phyloP scores from a whole-genome alignment of 345 rosid species.

The Populus nigra region DNA sequence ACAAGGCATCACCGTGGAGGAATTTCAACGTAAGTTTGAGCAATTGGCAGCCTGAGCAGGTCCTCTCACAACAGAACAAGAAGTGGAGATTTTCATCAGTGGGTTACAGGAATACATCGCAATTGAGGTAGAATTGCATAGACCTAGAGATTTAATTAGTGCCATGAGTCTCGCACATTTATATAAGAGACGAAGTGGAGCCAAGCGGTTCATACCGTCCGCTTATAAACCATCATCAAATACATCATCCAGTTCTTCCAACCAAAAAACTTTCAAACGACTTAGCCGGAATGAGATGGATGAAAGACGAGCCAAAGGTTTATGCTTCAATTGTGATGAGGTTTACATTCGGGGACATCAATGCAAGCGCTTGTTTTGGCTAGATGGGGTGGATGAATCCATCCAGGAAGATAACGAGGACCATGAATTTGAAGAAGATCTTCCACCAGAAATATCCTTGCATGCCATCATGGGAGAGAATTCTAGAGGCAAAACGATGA shows the following conservation, averaged over 20 bases:
- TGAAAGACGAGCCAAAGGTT: too few relatives aligned
- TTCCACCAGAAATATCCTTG: too few relatives aligned
- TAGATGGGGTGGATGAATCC: fast-evolving
- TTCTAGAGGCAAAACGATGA: too few relatives aligned
- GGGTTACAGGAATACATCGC: not conserved
- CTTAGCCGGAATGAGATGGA: too few relatives aligned
- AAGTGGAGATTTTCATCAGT: not conserved
- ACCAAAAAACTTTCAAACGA: not conserved
- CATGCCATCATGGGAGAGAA: too few relatives aligned
- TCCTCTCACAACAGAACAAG: not conserved
- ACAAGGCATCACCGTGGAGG: not conserved
- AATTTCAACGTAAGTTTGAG: not conserved
- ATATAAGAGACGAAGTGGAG: not conserved
- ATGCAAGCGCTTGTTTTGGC: too few relatives aligned
- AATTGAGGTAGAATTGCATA: not conserved
- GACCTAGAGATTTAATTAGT: not conserved
- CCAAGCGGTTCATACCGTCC: too few relatives aligned
- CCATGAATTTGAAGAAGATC: too few relatives aligned
- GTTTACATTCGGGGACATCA: fast-evolving
- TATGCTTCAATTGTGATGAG: too few relatives aligned
- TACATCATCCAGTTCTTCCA: not conserved
- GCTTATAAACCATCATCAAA: too few relatives aligned
- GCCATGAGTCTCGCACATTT: not conserved
- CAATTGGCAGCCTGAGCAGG: not conserved
- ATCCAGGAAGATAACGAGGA: too few relatives aligned